Evolutionary conservation across 106 monocot species (phyloP).

Genomic region (Posidonia australis): DNA sequence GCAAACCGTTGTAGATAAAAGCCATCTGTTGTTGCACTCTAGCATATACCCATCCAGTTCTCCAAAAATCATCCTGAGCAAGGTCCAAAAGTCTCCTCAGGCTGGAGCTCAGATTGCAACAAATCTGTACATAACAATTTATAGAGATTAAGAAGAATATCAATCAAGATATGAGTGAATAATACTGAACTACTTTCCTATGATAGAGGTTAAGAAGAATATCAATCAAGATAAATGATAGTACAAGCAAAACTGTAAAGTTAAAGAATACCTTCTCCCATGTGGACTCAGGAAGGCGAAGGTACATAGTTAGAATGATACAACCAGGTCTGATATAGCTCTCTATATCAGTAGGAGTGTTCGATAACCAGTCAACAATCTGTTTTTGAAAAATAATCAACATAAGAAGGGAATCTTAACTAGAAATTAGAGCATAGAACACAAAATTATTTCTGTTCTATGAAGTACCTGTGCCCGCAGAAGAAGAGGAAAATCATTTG

Average conservation of each 20-base stretch:
- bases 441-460: not conserved
- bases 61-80: conserved; percentile 53
- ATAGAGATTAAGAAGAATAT: not conserved
- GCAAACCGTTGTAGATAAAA: conserved; percentile 63
- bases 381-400: conserved; percentile 17
- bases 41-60: conserved; percentile 61
- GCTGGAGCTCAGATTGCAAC: conserved; percentile 34
- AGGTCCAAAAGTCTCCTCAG: conserved; percentile 46
- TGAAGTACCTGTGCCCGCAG: conserved; percentile 53
- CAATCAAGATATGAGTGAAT: not conserved
- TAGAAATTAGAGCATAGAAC: not conserved
- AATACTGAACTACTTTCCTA: not conserved
- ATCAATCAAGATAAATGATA: not conserved
- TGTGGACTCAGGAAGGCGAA: conserved; percentile 43
- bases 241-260: not conserved
- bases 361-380: conserved; percentile 75
- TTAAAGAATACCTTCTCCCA: conserved; percentile 47
- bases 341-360: conserved; percentile 78
- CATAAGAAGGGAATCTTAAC: too few species aligned
- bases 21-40: conserved; percentile 46
- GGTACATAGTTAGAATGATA: conserved; percentile 73
- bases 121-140: conserved; percentile 32
- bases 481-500: conserved; percentile 59
- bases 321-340: conserved; percentile 92
- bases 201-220: not conserved